Evolutionary conservation across 164 flowering plant genomes (phyloP), one percentile per base, ranked within the genome.

Genomic region (Euptelea pleiosperma): DNA sequence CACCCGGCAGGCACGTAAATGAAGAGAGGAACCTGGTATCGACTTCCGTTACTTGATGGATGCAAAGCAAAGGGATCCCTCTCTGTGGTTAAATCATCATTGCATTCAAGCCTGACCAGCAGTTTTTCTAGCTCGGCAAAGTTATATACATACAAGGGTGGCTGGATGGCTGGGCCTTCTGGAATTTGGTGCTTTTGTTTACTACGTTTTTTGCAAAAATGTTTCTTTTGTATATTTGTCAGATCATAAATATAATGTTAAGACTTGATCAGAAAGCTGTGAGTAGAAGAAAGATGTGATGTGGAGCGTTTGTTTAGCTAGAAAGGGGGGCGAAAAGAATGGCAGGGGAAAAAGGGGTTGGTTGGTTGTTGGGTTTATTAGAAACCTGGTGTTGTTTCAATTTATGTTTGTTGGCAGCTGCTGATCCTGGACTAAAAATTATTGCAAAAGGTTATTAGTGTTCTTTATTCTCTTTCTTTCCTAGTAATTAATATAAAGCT

Each of bases 1-100:
- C 81, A 76, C 55, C 68, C 57, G 1, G 72, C 72, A 5, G 81
- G 73, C 30, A 73, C 77, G 25, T 84, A 60, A 67, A 19, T 45
- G 33, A 37, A 31, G 52, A 60, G 49, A 51, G 14, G 29, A 37
- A 37, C 36, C 5, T 36, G 57, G 39, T 40, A 42, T 39, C 19
- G 15, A 39, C 22, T 34, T 52, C 8, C 57, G 42, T 48, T 37
- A 16, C 62, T 40, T 40, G 62, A 67, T 64, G 65, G 48, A 61
- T 50, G 64, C 40, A 49, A 51, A 67, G 60, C 30, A 33, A 37
- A 39, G 35, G 45, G 12, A 25, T 30, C 19, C 22, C 11, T 19
- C 39, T 12, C 57, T 45, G 42, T 41, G 60, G 56, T 64, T 29
- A 26, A 37, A 44, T 46, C 45, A 29, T 22, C 15, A 25, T n/a